phyloP scores from a whole-genome alignment of 1,284 basidiomycete genomes.

The Phellopilus nigrolimitatus region DNA sequence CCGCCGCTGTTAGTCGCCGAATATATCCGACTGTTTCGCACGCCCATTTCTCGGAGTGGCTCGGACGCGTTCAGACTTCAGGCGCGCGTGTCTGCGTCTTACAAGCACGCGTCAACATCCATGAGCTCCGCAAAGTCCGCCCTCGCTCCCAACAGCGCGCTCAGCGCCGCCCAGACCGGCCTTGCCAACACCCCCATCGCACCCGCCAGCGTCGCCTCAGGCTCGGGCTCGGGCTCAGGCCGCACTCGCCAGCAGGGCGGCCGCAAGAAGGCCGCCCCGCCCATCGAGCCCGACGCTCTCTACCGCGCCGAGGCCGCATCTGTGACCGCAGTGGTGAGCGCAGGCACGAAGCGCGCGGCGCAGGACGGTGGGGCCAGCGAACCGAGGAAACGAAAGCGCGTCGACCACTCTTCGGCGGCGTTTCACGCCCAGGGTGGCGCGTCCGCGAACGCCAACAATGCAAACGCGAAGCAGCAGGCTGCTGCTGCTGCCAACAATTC shows the following conservation, averaged over 20 bases:
- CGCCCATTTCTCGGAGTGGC: no score
- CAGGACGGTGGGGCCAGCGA: conserved; percentile 47
- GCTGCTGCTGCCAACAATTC: background rate
- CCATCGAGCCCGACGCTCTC: conserved; percentile 16
- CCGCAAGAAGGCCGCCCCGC: conserved; percentile 3
- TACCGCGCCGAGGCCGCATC: conserved; percentile 8
- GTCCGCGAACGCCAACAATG: background rate
- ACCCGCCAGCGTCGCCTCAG: no score
- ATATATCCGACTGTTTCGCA: no score
- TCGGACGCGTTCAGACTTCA: background rate
- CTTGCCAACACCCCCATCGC: no score
- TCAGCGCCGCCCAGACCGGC: no score
- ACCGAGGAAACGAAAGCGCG: conserved; percentile 66
- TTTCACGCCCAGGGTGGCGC: conserved; percentile 5
- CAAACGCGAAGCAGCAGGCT: background rate
- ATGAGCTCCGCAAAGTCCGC: conserved; percentile 1
- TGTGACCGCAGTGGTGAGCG: background rate
- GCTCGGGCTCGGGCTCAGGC: no score
- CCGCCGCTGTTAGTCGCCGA: no score
- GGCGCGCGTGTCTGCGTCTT: background rate
- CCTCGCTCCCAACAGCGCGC: background rate
- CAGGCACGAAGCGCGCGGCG: conserved; percentile 17
- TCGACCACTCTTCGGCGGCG: conserved; percentile 34
- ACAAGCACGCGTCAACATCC: background rate
- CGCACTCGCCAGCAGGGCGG: background rate